These are phyloP conservation scores for Cladosporium velox DNA, from an alignment of 2,329 filamentous ascomycete species.

Conservation along the genomic window DNA sequence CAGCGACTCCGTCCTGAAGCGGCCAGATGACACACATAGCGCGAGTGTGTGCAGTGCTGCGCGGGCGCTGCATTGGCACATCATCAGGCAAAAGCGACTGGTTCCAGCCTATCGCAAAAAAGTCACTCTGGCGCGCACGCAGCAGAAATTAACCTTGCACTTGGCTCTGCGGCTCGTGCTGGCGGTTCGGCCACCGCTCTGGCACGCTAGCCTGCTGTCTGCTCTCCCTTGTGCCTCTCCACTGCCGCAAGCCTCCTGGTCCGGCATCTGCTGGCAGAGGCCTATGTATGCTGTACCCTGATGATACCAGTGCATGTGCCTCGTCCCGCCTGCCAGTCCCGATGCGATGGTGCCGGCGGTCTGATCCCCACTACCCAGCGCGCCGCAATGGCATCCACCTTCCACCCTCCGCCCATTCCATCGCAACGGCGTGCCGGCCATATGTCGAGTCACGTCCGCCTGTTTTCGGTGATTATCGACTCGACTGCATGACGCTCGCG, in stretches of 20 bases:
- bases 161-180: constrained; percentile 19
- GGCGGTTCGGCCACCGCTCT: constrained; percentile 17
- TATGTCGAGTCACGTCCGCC: constrained; percentile 14
- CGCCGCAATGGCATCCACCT: constrained; percentile 5
- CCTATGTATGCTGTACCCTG: constrained; percentile 12
- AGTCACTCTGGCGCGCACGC: constrained; percentile 12
- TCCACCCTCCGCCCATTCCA: constrained; percentile 5
- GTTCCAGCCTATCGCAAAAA: constrained; percentile 18
- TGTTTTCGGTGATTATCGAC: constrained; percentile 13
- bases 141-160: constrained; percentile 14
- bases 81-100: constrained; percentile 12
- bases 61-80: constrained; percentile 5
- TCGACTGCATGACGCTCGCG: constrained; percentile 10
- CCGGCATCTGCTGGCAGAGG: constrained; percentile 16
- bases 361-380: constrained; percentile 4
- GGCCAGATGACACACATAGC: constrained; percentile 8
- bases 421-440: constrained; percentile 5
- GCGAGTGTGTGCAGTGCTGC: background rate
- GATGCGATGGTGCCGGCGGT: constrained; percentile 12
- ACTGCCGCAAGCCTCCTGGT: constrained; percentile 18
- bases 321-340: constrained; percentile 7
- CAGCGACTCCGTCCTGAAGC: background rate
- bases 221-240: constrained; percentile 17
- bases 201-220: constrained; percentile 15
- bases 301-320: constrained; percentile 8